Conservation (phyloP, 2,329 filamentous ascomycete species). For the Plenodomus tracheiphilus region DNA sequence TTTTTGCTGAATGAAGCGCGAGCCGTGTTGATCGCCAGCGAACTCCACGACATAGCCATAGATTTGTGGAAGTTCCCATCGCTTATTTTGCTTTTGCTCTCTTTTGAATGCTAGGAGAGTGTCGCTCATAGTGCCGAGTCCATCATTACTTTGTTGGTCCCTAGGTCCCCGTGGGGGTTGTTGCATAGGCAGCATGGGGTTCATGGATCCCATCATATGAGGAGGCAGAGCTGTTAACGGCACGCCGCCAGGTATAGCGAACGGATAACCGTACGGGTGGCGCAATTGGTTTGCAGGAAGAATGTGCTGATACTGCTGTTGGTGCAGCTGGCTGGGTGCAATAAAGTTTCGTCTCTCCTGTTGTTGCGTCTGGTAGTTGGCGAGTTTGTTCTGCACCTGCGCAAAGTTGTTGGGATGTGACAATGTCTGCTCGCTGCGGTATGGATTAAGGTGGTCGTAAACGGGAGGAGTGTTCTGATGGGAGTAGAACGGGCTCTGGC, state of each 20-base stretch:
- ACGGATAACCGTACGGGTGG: conserved; percentile 41
- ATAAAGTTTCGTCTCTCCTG: conserved; percentile 42
- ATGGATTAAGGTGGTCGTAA: conserved; percentile 49
- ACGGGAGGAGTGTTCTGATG: conserved; percentile 49
- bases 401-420: conserved; percentile 50
- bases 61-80: conserved; percentile 86
- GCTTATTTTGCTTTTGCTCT: conserved; percentile 71
- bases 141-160: conserved; percentile 57
- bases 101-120: conserved; percentile 80
- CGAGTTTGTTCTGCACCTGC: conserved; percentile 54
- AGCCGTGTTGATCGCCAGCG: conserved; percentile 92
- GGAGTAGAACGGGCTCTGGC: conserved; percentile 54
- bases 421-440: conserved; percentile 47
- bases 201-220: conserved; percentile 40
- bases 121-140: conserved; percentile 65
- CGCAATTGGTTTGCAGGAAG: conserved; percentile 43
- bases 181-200: conserved; percentile 40
- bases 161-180: conserved; percentile 51
- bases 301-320: conserved; percentile 38
- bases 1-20: conserved; percentile 92
- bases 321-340: conserved; percentile 37
- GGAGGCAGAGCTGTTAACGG: conserved; percentile 39
- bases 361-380: conserved; percentile 51
- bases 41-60: conserved; percentile 89
- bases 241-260: conserved; percentile 41